A percentile compares a stretch with the other conserved stretches of the same genome.
Conservation (phyloP, 164 flowering plant genomes). For the Magnolia changhungtana region DNA sequence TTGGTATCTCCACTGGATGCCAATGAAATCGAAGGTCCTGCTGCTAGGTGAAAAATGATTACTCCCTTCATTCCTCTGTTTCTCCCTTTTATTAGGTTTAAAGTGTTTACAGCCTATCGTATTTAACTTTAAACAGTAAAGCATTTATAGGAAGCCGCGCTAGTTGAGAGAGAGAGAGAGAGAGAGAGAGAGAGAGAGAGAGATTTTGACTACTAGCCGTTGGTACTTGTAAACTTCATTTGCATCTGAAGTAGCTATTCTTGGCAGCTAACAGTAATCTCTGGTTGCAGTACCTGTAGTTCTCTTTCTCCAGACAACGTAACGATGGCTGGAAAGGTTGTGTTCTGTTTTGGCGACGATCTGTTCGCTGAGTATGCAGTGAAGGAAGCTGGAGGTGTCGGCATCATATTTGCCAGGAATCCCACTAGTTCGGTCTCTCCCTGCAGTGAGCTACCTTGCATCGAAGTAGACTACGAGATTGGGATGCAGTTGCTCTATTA, state of each 20-base stretch:
- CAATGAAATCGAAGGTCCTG: not conserved
- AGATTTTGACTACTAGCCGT: no score
- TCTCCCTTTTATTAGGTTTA: not conserved
- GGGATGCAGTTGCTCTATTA: constrained; percentile 39
- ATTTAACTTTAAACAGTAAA: no score
- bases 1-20: not conserved
- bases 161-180: no score
- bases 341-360: constrained; percentile 17
- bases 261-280: not conserved
- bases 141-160: no score
- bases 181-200: no score
- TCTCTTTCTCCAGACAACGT: constrained; percentile 3
- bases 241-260: not conserved
- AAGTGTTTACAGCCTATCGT: no score
- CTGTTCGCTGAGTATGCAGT: constrained; percentile 1
- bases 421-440: constrained; percentile 1
- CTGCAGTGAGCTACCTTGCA: constrained; percentile 12
- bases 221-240: no score
- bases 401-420: constrained; percentile 19
- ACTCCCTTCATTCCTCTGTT: not conserved
- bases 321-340: constrained; percentile 21
- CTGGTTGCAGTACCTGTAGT: not conserved
- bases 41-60: not conserved
- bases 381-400: constrained; percentile 20
- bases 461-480: constrained; percentile 32